Conservation (phyloP, 2,329 filamentous ascomycete genomes). For the Madurella fahalii region DNA sequence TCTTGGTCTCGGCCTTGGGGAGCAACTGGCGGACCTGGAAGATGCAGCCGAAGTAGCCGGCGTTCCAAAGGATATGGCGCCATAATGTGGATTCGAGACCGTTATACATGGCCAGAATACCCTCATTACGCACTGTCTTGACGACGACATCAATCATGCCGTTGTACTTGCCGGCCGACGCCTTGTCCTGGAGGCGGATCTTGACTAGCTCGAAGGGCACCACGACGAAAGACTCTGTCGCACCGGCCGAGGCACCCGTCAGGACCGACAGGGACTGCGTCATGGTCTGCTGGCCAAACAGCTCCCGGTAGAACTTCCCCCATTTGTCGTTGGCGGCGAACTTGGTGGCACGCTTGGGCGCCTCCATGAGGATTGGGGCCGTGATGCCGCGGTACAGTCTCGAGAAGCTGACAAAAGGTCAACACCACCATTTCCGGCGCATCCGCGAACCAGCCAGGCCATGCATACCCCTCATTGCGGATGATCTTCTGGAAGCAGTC, state of each 20-base stretch:
- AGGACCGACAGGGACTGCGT: conserved; percentile 87
- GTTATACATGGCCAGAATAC: conserved; percentile 86
- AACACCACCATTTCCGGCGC: neutral
- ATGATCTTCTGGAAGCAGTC: conserved; percentile 99
- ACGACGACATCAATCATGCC: conserved; percentile 75
- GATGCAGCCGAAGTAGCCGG: conserved; percentile 96
- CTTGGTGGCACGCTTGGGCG: conserved; percentile 85
- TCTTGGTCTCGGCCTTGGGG: conserved; percentile 76
- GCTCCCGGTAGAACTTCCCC: conserved; percentile 87
- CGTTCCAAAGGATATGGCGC: conserved; percentile 85
- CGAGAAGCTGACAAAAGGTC: conserved; percentile 57
- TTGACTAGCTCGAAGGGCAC: conserved; percentile 98
- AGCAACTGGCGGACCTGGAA: conserved; percentile 89
- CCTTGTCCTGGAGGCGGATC: conserved; percentile 94
- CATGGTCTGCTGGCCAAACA: conserved; percentile 83
- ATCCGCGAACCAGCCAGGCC: neutral
- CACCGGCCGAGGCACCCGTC: conserved; percentile 90
- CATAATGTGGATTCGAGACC: conserved; percentile 95
- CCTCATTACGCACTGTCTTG: conserved; percentile 82
- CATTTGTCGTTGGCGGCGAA: conserved; percentile 99
- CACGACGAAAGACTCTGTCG: conserved; percentile 93
- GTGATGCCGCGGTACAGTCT: conserved; percentile 93
- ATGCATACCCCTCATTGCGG: conserved; percentile 79
- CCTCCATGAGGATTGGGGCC: conserved; percentile 87
- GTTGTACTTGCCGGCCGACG: conserved; percentile 81